Evolutionary conservation across 2,329 filamentous ascomycete species (phyloP), one percentile per base, ranked within the genome.

Genomic region (Colletotrichum sojae): DNA sequence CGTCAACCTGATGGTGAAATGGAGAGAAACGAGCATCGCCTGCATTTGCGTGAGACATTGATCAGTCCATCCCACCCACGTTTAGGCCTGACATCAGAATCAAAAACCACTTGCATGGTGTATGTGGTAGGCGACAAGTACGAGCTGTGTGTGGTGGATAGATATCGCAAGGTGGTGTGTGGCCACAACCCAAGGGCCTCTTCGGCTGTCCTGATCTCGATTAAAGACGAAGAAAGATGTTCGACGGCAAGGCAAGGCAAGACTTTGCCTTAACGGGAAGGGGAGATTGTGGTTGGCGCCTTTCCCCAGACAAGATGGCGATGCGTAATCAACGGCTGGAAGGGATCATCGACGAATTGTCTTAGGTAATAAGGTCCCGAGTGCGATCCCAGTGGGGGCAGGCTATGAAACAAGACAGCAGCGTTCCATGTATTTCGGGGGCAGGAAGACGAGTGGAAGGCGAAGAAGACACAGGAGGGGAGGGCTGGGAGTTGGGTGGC

Each of bases 71-170:
- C 51, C 25, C 39, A 56, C 62, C 48, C 56, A 61, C 45, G 27
- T 39, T 66, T 51, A 57, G 55, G 46, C 62, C 62, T 69, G 67
- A 61, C 62, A 69, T 66, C 67, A 68, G 67, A 70, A 69, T 66
- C 67, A 63, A 64, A 70, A 58, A 68, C 48, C 39, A 63, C 63
- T 63, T 46, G 63, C 63, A 68, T 70, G 57, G 57, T 48, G 49
- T 52, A 55, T 39, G 45, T 69, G 46, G 40, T 22, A 63, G 53
- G 36, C 46, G 59, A 46, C 64, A 63, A 57, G 61, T 53, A 51
- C 51, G 49, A 52, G 62, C 51, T 49, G 64, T 36, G 31, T 36
- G 31, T 54, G 43, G 66, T 61, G 67, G 45, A 55, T 60, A 55
- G 36, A 67, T 65, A 36, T 10, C 43, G 49, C 46, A 56, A 61